Base-by-base conservation (phyloP, 306 rosid genomes). In the Cucurbita maxima region DNA sequence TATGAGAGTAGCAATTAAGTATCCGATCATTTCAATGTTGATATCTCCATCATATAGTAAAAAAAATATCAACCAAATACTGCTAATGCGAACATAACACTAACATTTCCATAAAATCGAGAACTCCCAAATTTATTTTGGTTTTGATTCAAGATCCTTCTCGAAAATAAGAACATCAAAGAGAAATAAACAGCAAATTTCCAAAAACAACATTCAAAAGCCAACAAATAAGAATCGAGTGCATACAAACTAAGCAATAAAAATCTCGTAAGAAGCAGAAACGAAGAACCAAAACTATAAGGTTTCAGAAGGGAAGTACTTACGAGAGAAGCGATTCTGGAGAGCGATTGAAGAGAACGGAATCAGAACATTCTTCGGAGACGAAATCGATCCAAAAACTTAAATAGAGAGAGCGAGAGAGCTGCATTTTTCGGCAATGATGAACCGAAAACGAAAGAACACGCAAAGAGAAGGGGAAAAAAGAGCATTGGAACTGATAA, bases 351-450 rank as follows among this genome's bases (percentile, higher is more conserved):
- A 47, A 9, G 20, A 48, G 0, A 72, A 71, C 19, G 75, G 67
- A 51, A 74, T 66, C 19, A 55, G 75, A 43, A 55, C 75, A 18
- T 53, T 59, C 50, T 43, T 51, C 63, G 25, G 58, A 76, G 58
- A 34, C 30, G 72, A 76, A 77, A 70, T 36, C 70, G 43, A 41
- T 44, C 74, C 64, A 57, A 61, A 78, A 69, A 63, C 53, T 71
- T 43, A 77, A 57, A 62, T 74, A 19, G 58, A 44, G 58, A 30
- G 54, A 13, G 38, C 43, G 63, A 55, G 36, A 44, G 37, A 16
- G 57, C 60, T 51, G 76, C 82, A 82, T 78, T 77, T 64, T 50
- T 5, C 64, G 45, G 78, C 71, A 37, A 60, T 56, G 76, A 53
- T 56, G 76, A 53, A 36, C 36, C 18, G 63, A 62, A 20, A 58